Evolutionary conservation across 805 yeast genomes (phyloP), one percentile per base, ranked within the genome.

Genomic region (Soucietia sequanensis): DNA sequence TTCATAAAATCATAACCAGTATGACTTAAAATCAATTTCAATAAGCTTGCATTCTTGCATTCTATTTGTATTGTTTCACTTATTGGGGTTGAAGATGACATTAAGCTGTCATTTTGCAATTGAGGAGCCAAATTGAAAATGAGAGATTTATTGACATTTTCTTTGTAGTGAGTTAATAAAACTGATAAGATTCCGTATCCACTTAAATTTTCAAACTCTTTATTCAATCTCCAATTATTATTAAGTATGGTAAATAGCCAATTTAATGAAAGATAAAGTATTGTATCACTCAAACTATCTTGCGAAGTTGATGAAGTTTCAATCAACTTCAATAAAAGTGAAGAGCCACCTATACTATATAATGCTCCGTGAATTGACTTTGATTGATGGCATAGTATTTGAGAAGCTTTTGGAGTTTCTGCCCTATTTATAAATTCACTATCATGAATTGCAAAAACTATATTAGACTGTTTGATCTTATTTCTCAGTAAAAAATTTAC

Each of bases 161-260:
- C 50, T 42, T 62, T 67, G 47, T 76, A 78, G 18, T 70, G 60
- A 26, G 70, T 73, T 18, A 82, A 47, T 6, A 84, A 48, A 0
- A 81, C 70, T 0, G 75, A 70, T 2, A 84, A 50, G 3, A 81
- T 67, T 17, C 76, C 77, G 46, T 78, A 84, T 1, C 89, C 89
- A 43, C 72, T 74, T 3, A 65, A 61, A 12, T 70, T 62, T 44
- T 80, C 86, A 49, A 82, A 75, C 40, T 81, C 87, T 31, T 72
- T 70, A 19, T 66, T 55, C 34, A 72, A 58, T 26, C 80, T 62
- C 72, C 81, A 69, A 40, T 75, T 69, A 20, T 62, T 59, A n/a
- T 62, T 53, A 8, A 81, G 50, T 1, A 75, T 30, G 10, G 53
- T 50, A 21, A 81, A 65, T 3, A 81, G 54, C 0, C 75, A 37